Conservation (phyloP, 805 yeast species). For the Starmerella sirachaensis region DNA sequence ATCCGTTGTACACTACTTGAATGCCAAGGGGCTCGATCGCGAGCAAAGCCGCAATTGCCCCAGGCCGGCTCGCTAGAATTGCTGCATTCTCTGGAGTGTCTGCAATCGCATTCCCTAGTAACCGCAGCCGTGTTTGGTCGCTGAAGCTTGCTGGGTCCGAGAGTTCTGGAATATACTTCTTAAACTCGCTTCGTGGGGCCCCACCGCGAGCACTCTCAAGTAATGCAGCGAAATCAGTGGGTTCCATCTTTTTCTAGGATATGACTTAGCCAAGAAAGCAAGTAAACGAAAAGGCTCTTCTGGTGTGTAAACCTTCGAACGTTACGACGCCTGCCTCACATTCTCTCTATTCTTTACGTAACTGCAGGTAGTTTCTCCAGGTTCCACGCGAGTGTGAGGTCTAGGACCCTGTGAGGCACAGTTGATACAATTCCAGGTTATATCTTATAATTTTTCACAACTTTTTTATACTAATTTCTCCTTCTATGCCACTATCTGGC, state of each 20-base stretch:
- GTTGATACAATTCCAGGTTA: no score
- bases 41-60: constrained; percentile 5
- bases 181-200: constrained; percentile 4
- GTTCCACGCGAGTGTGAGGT: no score
- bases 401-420: no score
- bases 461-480: no score
- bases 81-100: constrained; percentile 7
- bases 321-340: no score
- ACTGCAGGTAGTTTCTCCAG: no score
- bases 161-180: constrained; percentile 8
- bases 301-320: no score
- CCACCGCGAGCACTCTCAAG: constrained; percentile 10
- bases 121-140: constrained; percentile 12
- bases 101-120: constrained; percentile 18
- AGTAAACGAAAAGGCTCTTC: no score
- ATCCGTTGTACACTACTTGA: constrained; percentile 15
- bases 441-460: no score
- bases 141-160: constrained; percentile 1
- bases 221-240: constrained; percentile 5
- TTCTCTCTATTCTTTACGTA: no score
- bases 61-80: constrained; percentile 1
- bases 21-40: constrained; percentile 6
- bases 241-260: constrained; percentile 1
- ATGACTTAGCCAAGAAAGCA: no score
- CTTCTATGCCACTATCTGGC: no score